phyloP scores from a whole-genome alignment of 495 filamentous ascomycete genomes.

The Xanthoparmelia taractica region DNA sequence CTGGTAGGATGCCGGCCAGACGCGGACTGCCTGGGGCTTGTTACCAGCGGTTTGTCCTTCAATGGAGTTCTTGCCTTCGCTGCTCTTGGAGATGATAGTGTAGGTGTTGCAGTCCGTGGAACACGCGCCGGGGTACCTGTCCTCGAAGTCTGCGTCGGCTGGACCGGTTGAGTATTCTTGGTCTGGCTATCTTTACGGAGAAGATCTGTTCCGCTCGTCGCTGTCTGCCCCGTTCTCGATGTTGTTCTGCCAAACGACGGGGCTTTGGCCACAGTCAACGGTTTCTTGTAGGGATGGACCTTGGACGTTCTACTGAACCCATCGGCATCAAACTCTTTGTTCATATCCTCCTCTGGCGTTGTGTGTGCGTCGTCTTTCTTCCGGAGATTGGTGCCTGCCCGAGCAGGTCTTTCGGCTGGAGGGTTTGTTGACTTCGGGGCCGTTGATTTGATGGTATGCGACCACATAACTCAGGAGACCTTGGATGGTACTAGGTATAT shows the following conservation, averaged over 20 bases:
- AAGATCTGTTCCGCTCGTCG: not conserved
- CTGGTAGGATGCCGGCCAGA: not conserved
- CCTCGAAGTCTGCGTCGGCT: not conserved
- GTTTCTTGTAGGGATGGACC: slow-evolving; percentile 13
- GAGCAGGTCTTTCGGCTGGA: not conserved
- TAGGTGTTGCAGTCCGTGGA: slow-evolving; percentile 6
- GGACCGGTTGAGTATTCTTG: not conserved
- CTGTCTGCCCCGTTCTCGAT: slow-evolving; percentile 10
- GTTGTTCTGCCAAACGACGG: slow-evolving; percentile 15
- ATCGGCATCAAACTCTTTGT: slow-evolving; percentile 12
- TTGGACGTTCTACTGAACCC: slow-evolving; percentile 17
- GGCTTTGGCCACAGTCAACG: slow-evolving; percentile 15
- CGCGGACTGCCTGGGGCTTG: not conserved
- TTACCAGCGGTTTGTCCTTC: not conserved
- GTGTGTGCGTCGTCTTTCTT: not conserved
- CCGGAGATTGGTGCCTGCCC: not conserved
- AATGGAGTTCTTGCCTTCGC: slow-evolving; percentile 1
- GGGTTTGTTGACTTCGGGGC: slow-evolving; percentile 4
- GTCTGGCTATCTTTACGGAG: not conserved
- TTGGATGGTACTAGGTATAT: not conserved
- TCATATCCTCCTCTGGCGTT: not conserved
- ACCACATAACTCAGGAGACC: slow-evolving; percentile 11
- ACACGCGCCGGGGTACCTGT: slow-evolving; percentile 2
- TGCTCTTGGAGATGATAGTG: not conserved
- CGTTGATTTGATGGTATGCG: slow-evolving; percentile 13